Evolutionary conservation across 768 basidiomycete species (phyloP).

Genomic region (Termitomyces eurrhizus): DNA sequence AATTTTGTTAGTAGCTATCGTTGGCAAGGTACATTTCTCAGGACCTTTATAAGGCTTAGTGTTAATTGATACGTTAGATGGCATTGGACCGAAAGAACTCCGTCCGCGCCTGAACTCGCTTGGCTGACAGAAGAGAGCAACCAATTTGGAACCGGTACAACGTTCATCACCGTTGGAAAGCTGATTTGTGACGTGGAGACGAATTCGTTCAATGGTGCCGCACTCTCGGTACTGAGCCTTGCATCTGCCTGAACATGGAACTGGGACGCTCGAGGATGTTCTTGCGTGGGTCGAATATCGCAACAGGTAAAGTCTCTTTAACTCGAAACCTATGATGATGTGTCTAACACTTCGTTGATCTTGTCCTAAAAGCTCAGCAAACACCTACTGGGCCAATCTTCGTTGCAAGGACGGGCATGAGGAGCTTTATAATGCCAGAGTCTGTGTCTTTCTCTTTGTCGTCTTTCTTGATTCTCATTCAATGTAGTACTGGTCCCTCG

Average conservation of each 20-base stretch:
- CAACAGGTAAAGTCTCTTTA: constrained; percentile 34
- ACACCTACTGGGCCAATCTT: constrained; percentile 52
- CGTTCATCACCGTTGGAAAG: neutral
- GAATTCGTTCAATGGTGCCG: constrained; percentile 57
- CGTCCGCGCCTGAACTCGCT: constrained; percentile 55
- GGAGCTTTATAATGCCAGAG: constrained; percentile 51
- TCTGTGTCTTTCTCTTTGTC: constrained; percentile 2
- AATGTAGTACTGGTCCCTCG: constrained; percentile 32
- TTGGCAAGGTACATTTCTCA: constrained; percentile 36
- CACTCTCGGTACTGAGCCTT: constrained; percentile 49
- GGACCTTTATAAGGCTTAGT: neutral
- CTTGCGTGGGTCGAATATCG: constrained; percentile 62
- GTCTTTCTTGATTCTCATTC: neutral
- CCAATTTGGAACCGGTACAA: constrained; percentile 50
- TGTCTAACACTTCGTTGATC: neutral
- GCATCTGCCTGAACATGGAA: constrained; percentile 62
- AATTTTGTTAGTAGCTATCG: constrained; percentile 54
- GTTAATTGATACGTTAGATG: constrained; percentile 30
- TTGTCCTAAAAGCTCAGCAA: constrained; percentile 26
- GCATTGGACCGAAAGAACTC: constrained; percentile 45
- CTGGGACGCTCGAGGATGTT: constrained; percentile 57
- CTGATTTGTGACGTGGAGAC: constrained; percentile 15
- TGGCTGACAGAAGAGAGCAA: constrained; percentile 61
- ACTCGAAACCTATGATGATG: neutral
- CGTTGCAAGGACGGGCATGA: constrained; percentile 53